Percentiles rank a stretch among this genome's conserved stretches.
phyloP scores from a whole-genome alignment of 129 eudicot genomes.

The Scalesia atractyloides region DNA sequence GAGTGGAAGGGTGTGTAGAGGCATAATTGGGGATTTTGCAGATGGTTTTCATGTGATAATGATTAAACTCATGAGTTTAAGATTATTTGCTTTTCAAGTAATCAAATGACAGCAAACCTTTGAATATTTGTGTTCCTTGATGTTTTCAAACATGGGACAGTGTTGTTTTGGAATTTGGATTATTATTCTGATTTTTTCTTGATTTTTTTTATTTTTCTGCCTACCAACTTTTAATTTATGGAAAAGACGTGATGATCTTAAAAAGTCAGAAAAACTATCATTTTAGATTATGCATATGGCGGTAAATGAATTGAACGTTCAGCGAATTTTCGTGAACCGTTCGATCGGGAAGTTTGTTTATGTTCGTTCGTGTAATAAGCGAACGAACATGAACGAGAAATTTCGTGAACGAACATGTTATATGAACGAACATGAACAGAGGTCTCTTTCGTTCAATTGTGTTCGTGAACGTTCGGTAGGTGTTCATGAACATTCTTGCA shows the following conservation, averaged over 20 bases:
- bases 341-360: too few relatives aligned
- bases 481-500: too few relatives aligned
- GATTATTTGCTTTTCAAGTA: neutral
- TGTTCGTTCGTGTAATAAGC: too few relatives aligned
- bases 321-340: too few relatives aligned
- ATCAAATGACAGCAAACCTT: neutral
- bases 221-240: neutral
- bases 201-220: neutral
- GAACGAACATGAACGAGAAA: too few relatives aligned
- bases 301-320: too few relatives aligned
- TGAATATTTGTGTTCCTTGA: constrained; percentile 17
- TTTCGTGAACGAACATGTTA: too few relatives aligned
- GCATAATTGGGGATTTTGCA: constrained; percentile 20
- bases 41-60: neutral
- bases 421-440: too few relatives aligned
- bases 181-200: neutral
- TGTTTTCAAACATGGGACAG: neutral
- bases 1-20: neutral
- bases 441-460: too few relatives aligned
- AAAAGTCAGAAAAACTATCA: neutral
- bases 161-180: neutral
- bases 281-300: too few relatives aligned
- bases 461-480: too few relatives aligned
- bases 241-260: neutral
- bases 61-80: neutral